Base-by-base conservation (phyloP, 495 filamentous ascomycete genomes). In the Neurospora sp. region DNA sequence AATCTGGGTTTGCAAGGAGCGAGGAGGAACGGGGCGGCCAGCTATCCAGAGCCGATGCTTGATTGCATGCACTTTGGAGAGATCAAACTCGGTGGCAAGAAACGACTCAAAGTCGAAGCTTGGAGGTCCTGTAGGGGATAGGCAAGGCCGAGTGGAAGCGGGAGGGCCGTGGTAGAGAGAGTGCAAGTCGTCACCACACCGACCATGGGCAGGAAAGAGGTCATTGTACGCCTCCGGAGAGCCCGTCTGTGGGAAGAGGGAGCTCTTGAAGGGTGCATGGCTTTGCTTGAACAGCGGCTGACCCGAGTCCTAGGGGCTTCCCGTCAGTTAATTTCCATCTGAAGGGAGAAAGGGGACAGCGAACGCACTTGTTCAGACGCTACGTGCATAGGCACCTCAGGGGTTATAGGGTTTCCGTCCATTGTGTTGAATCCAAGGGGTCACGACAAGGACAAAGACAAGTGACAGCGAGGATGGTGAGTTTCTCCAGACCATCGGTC, bases 1-100 rank as follows among this genome's bases (percentile, higher is more conserved):
- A 14, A 78, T 20, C 41, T 86, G 84, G 22, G 76, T 75, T 70
- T 84, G 80, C 22, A 86, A 77, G 8, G 84, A 76, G 10, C 80
- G 79, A 1, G 85, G 78, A 2, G 78, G 77, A 48, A 76, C 73
- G 3, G 82, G 81, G 4, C 74, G 75, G 2, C 85, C 82, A 9
- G 76, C 82, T 9, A 84, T 37, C 85, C 85, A 86, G 12, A 86
- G 77, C 71, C 22, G 61, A n/a, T 68, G 35, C 40, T 27, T 38
- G 69, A 70, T 37, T n/a, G n/a, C 31, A 38, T 70, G 22, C 22
- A 68, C 8, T n/a, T 45, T 45, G 17, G 42, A 45, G 8, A 45
- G 42, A n/a, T 45, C 17, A 45, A 45, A 45, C 17, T 45, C 42
- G 42, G 17, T n/a, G 42, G 42, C 42, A 3, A 45, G 42, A 8